Conservation (phyloP, 2,329 filamentous ascomycete genomes). For the Ascocoryne sarcoides region DNA sequence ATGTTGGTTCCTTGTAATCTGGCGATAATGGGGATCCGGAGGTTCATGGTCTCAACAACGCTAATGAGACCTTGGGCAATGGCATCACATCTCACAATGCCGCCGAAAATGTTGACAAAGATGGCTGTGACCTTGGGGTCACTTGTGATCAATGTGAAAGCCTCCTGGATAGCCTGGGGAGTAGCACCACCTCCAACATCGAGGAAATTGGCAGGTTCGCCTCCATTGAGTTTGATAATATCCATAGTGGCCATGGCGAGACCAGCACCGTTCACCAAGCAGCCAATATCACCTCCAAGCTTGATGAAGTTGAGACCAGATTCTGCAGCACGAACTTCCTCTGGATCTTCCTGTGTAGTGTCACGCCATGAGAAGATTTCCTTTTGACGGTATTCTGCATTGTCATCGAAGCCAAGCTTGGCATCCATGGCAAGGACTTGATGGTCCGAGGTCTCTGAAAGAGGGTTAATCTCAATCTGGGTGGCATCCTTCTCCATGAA, state of each 20-base stretch:
- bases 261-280: slow-evolving; percentile 96
- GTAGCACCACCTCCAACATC: slow-evolving; percentile 98
- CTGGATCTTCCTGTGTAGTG: slow-evolving; percentile 87
- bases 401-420: slow-evolving; percentile 98
- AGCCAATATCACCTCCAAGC: slow-evolving; percentile 98
- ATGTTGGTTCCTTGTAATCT: slow-evolving; percentile 98
- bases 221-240: slow-evolving; percentile 99
- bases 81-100: slow-evolving; percentile 95
- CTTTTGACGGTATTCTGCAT: slow-evolving; percentile 96
- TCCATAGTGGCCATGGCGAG: slow-evolving; percentile 99
- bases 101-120: slow-evolving; percentile 99
- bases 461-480: slow-evolving; percentile 99
- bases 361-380: slow-evolving; percentile 93
- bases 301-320: slow-evolving; percentile 99
- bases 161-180: slow-evolving; percentile 90
- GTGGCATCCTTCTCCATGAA: slow-evolving; percentile 98
- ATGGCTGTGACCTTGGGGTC: slow-evolving; percentile 97
- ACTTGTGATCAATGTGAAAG: slow-evolving; percentile 97
- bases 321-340: slow-evolving; percentile 94
- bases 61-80: slow-evolving; percentile 95
- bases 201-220: slow-evolving; percentile 93
- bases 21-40: slow-evolving; percentile 93
- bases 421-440: slow-evolving; percentile 98
- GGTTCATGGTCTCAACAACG: slow-evolving; percentile 88
- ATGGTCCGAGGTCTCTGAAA: slow-evolving; percentile 97